These are phyloP conservation scores for Pouteria campechiana DNA, from an alignment of 179 eudicot species.

Conservation along the genomic window DNA sequence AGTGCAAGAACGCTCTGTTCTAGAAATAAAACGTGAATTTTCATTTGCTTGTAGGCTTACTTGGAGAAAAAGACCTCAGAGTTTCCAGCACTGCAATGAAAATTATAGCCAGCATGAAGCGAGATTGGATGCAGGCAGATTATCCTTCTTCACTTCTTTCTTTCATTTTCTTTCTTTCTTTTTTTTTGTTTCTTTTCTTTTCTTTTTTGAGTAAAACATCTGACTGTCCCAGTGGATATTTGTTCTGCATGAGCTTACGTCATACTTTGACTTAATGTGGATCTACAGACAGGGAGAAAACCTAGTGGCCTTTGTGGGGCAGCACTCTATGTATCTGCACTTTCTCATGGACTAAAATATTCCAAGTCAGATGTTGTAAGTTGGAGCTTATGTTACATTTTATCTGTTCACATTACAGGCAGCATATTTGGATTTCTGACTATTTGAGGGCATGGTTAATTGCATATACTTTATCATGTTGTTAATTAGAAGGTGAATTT, in stretches of 20 bases:
- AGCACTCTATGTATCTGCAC: conserved; percentile 76
- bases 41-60: conserved; percentile 13
- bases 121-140: conserved; percentile 93
- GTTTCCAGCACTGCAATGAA: conserved; percentile 58
- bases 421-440: neutral
- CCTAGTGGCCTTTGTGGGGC: conserved; percentile 97
- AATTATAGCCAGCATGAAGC: conserved; percentile 87
- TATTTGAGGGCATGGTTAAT: too few relatives aligned
- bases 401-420: neutral
- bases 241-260: too few relatives aligned
- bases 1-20: too few relatives aligned
- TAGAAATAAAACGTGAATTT: too few relatives aligned
- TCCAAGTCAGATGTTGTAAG: conserved; percentile 66
- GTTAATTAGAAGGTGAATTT: too few relatives aligned
- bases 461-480: too few relatives aligned
- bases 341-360: conserved; percentile 62
- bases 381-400: conserved; percentile 8
- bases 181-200: neutral
- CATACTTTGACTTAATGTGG: neutral
- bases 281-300: conserved; percentile 87
- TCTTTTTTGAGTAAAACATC: neutral
- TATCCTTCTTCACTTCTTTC: neutral
- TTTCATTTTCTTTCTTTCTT: neutral
- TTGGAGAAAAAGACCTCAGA: conserved; percentile 2
- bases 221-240: too few relatives aligned